These are phyloP conservation scores for Coemansia reversa DNA, from an alignment of 192 early-diverging fungal genomes.

Conservation along the genomic window DNA sequence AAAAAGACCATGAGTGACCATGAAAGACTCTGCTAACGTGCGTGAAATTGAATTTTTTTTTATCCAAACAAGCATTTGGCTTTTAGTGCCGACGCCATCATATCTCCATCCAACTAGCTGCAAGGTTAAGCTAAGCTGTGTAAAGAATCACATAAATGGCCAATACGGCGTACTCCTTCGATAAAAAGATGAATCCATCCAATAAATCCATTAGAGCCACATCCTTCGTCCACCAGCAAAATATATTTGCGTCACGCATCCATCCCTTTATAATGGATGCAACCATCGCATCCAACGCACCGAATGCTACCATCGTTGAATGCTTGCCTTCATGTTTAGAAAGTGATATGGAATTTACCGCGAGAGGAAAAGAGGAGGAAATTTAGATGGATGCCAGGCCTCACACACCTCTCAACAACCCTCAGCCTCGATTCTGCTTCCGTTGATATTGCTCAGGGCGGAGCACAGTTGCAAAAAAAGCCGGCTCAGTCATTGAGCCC, in stretches of 20 bases:
- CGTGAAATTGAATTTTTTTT: not conserved
- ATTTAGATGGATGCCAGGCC: conserved; percentile 11
- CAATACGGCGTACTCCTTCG: not conserved
- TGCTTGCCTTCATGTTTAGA: conserved; percentile 48
- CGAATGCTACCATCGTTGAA: conserved; percentile 14
- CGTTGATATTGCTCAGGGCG: not conserved
- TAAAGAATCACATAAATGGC: not conserved
- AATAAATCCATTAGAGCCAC: conserved; percentile 4
- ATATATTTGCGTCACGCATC: conserved; percentile 8
- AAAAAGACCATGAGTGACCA: not conserved
- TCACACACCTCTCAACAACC: not conserved
- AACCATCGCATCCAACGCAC: conserved; percentile 23
- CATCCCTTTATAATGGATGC: conserved; percentile 5
- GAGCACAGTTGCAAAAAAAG: conserved; percentile 1
- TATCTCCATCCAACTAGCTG: not conserved
- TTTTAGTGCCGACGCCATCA: not conserved
- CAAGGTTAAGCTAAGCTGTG: not conserved
- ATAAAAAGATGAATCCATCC: conserved; percentile 27
- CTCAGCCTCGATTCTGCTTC: conserved; percentile 3
- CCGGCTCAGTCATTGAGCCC: not conserved
- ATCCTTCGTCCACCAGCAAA: conserved; percentile 1
- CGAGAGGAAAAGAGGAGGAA: conserved; percentile 38
- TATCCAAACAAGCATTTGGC: not conserved
- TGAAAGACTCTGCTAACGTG: not conserved
- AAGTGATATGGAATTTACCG: conserved; percentile 31